These are phyloP conservation scores for Amanita polypyramis DNA, from an alignment of 768 basidiomycete species.

Conservation along the genomic window DNA sequence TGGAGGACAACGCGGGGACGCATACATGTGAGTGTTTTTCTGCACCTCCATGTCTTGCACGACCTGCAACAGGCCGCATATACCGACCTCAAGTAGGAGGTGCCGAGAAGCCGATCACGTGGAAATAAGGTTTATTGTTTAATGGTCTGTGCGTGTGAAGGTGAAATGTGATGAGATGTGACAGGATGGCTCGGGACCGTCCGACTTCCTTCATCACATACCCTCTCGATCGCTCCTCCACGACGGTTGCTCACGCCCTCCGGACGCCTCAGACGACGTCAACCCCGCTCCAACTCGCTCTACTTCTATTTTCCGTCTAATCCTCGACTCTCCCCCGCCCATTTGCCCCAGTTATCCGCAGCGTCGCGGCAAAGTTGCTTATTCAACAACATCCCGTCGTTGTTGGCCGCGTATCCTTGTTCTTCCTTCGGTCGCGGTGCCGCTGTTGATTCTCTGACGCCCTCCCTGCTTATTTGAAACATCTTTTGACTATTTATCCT, in stretches of 20 bases:
- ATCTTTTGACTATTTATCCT: slow-evolving; percentile 12
- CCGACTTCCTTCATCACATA: slow-evolving; percentile 39
- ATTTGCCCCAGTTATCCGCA: slow-evolving; percentile 10
- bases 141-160: slow-evolving; percentile 41
- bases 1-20: neutral
- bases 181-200: slow-evolving; percentile 34
- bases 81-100: neutral
- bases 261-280: slow-evolving; percentile 17
- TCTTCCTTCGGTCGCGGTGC: slow-evolving; percentile 10
- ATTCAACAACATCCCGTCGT: neutral
- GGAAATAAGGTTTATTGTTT: slow-evolving; percentile 22
- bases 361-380: slow-evolving; percentile 8
- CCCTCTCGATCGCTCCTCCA: slow-evolving; percentile 30
- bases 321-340: slow-evolving; percentile 12
- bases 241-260: slow-evolving; percentile 19
- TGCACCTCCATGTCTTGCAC: neutral
- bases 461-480: slow-evolving; percentile 1
- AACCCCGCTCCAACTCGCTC: slow-evolving; percentile 10
- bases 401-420: slow-evolving; percentile 7
- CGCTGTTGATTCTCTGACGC: slow-evolving; percentile 23
- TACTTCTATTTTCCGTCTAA: slow-evolving; percentile 8
- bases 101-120: slow-evolving; percentile 22
- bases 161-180: slow-evolving; percentile 25
- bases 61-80: neutral
- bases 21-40: slow-evolving; percentile 1